Evolutionary conservation across 148 eudicot genomes (phyloP), one percentile per base, ranked within the genome.

Genomic region (Silene uniflora): DNA sequence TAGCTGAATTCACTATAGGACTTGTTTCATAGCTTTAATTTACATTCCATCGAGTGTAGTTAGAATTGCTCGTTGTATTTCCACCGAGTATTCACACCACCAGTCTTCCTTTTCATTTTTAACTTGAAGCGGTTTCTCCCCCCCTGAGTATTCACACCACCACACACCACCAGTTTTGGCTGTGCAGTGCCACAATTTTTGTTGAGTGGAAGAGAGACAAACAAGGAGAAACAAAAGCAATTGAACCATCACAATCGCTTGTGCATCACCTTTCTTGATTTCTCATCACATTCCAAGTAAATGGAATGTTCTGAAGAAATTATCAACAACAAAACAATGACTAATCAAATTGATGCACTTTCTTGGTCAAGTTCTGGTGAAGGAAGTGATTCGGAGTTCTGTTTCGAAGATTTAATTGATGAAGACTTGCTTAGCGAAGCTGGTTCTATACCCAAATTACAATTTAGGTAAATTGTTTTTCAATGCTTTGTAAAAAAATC

Each of bases 401-500:
- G 64, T 80, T 69, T 72, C 8, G 82, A 81, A 8, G 93, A 90
- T 77, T 75, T 72, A 23, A 78, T 78, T 14, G 93, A 88, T 56
- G 93, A 89, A 62, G 93, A 88, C 18, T 77, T 73, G 14, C 79
- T 82, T 67, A 85, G 67, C 56, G 73, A 76, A 27, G 78, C 81
- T 61, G 86, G 83, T 61, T 80, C 87, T 24, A 54, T 75, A 18
- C 78, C 83, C 58, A 91, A 89, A 85, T 75, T 88, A 80, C 93
- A 91, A 71, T 83, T 81, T 44, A 88, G 97, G 97, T 91, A 63
- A 52, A 35, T 14, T 24, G 22, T 63, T 42, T 21, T 8, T 29
- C 74, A 17, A 39, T 47, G 3, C n/a, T 23, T 42, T 6, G 35
- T 24, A 3, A 62, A 25, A 10, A 1, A 10, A 0, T 21, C 22